These are phyloP conservation scores for Prunella vulgaris DNA, from an alignment of 257 asterid genomes.

Conservation along the genomic window DNA sequence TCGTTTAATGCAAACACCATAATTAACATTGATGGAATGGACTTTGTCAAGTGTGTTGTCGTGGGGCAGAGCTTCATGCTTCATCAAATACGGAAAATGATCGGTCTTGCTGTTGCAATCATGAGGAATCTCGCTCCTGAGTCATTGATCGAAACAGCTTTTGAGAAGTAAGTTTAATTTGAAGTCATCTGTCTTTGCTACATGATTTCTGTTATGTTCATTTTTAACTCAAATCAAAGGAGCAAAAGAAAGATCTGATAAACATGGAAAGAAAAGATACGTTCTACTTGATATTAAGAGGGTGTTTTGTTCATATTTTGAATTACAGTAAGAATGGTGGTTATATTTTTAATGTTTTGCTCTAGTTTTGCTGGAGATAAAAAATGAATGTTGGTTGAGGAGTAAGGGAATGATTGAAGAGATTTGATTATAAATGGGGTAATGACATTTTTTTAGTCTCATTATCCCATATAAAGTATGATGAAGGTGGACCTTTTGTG, in stretches of 20 bases:
- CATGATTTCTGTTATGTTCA: not conserved
- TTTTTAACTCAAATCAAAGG: not conserved
- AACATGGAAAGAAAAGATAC: too few species aligned
- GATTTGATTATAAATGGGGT: too few species aligned
- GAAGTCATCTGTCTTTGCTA: not conserved
- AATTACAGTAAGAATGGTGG: too few species aligned
- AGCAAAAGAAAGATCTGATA: not conserved
- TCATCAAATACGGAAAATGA: conserved; percentile 96
- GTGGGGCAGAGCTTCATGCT: conserved; percentile 99
- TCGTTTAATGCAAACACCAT: conserved; percentile 63
- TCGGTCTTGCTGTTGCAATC: conserved; percentile 91
- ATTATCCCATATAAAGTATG: too few species aligned
- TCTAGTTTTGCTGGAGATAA: too few species aligned
- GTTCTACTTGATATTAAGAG: too few species aligned
- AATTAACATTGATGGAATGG: conserved; percentile 59
- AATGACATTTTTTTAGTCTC: too few species aligned
- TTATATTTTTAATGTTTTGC: too few species aligned
- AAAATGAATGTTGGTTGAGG: too few species aligned
- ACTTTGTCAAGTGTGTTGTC: conserved; percentile 87
- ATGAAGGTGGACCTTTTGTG: too few species aligned
- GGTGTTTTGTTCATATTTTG: too few species aligned
- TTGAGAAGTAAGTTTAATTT: conserved; percentile 46
- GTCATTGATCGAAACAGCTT: conserved; percentile 62
- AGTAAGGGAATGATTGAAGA: too few species aligned
- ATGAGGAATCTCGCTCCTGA: conserved; percentile 80